A percentile compares a stretch with the other conserved stretches of the same genome.
These are phyloP conservation scores for Cystobasidium tubakii DNA, from an alignment of 768 basidiomycete species.

Conservation along the genomic window DNA sequence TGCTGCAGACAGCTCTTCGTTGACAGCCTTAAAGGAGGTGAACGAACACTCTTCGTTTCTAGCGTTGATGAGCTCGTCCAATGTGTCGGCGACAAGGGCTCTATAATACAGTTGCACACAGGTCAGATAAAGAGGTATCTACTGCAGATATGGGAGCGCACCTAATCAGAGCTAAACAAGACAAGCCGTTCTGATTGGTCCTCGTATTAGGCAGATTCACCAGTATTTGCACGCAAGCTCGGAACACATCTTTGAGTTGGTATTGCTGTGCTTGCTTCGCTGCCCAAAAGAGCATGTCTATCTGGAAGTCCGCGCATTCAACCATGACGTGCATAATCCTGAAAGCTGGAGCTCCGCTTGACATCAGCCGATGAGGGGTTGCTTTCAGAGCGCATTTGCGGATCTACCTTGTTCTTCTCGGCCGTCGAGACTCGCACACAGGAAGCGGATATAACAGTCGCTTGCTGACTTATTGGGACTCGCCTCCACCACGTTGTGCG, in stretches of 20 bases:
- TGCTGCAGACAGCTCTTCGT: background rate
- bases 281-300: conserved; percentile 20
- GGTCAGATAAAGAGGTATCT: too few species aligned
- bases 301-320: background rate
- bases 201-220: too few species aligned
- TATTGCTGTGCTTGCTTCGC: conserved; percentile 4
- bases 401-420: conserved; percentile 6
- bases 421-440: background rate
- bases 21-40: background rate
- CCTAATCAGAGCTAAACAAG: background rate
- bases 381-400: too few species aligned
- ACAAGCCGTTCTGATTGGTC: background rate
- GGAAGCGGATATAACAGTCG: conserved; percentile 16
- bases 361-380: too few species aligned
- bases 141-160: background rate
- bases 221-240: background rate
- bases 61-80: background rate
- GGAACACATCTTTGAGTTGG: background rate
- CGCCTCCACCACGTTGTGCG: background rate
- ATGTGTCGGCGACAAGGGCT: background rate
- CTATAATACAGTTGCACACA: too few species aligned
- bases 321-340: background rate
- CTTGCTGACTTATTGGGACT: background rate
- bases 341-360: background rate
- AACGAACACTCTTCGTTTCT: background rate